Base-by-base conservation (phyloP, 805 yeast genomes). In the Candida nemodendra region DNA sequence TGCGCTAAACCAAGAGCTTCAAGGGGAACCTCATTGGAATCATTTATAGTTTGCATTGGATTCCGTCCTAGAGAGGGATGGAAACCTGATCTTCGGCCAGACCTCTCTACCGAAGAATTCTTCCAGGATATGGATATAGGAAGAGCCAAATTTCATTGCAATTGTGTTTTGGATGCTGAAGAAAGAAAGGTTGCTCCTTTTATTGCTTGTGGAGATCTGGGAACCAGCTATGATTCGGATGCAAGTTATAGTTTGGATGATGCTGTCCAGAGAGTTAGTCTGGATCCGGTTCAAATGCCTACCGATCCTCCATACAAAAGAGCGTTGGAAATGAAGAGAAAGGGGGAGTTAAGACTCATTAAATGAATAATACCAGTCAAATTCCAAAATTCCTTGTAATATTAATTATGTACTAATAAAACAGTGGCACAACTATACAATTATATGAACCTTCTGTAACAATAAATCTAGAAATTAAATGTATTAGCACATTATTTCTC, bases 1-100 rank as follows among this genome's bases (percentile, higher is more conserved):
- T 93, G 99, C 63, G 97, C 98, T 4, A 93, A 93, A 57, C 99
- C 99, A 14, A 73, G 98, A 52, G 81, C 96, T 2, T 89, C 97
- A 1, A 74, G 99, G 57, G 96, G 96, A 6, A 85, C 96, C 0
- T 89, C 97, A 0, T 64, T 93, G 31, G 99, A 93, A 60, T 86
- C 97, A 3, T 93, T 93, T 53, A 79, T 93, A 30, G 98, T 93
- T 2, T 93, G 99, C 60, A 65, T 84, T 32, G 95, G 93, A 5
- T 93, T 88, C 61, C 74, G 68, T 36, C 96, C 98, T 15, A 75
- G 95, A 32, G 67, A 72, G 2, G 84, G 88, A 1, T 91, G 97
- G 97, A 68, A 65, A 29, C 97, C 98, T 0, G 68, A 64, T 24
- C 56, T 75, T 31, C 70, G 61, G 39, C 65, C 70, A 36, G 45